phyloP scores from a whole-genome alignment of 2,329 filamentous ascomycete species.

The Orbilia oligospora region DNA sequence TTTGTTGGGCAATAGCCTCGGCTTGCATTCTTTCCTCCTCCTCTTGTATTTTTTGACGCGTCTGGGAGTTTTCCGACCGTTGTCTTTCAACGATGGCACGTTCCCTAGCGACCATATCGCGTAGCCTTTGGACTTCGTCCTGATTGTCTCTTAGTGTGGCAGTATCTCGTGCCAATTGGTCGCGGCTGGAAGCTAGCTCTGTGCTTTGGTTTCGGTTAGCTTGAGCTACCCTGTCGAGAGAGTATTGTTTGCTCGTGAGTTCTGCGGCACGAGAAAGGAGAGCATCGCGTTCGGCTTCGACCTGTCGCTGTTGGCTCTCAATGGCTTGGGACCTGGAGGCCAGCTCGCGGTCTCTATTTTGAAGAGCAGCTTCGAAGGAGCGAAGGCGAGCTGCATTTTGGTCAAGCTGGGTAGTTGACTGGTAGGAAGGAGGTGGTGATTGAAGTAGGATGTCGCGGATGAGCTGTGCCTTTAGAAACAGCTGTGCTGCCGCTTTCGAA shows the following conservation, averaged over 20 bases:
- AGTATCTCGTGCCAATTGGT: slow-evolving; percentile 31
- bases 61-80: slow-evolving; percentile 37
- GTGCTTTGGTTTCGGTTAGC: slow-evolving; percentile 10
- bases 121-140: slow-evolving; percentile 34
- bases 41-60: slow-evolving; percentile 35
- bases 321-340: slow-evolving; percentile 13
- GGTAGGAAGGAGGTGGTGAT: slow-evolving; percentile 50
- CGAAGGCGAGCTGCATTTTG: slow-evolving; percentile 47
- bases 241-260: slow-evolving; percentile 25
- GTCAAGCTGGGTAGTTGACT: slow-evolving; percentile 40
- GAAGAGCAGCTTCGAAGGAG: slow-evolving; percentile 35
- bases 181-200: slow-evolving; percentile 17
- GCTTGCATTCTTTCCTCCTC: slow-evolving; percentile 23
- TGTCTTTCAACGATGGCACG: slow-evolving; percentile 39
- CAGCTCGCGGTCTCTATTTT: slow-evolving; percentile 45
- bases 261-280: slow-evolving; percentile 24
- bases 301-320: slow-evolving; percentile 26
- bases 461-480: slow-evolving; percentile 50
- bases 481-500: slow-evolving; percentile 42
- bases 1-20: slow-evolving; percentile 6
- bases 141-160: slow-evolving; percentile 33
- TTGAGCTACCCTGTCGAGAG: slow-evolving; percentile 8
- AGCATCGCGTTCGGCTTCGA: slow-evolving; percentile 28
- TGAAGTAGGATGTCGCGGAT: slow-evolving; percentile 53
- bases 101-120: slow-evolving; percentile 31